phyloP scores from a whole-genome alignment of 192 early-diverging fungal genomes.

The Coemansia sp. region DNA sequence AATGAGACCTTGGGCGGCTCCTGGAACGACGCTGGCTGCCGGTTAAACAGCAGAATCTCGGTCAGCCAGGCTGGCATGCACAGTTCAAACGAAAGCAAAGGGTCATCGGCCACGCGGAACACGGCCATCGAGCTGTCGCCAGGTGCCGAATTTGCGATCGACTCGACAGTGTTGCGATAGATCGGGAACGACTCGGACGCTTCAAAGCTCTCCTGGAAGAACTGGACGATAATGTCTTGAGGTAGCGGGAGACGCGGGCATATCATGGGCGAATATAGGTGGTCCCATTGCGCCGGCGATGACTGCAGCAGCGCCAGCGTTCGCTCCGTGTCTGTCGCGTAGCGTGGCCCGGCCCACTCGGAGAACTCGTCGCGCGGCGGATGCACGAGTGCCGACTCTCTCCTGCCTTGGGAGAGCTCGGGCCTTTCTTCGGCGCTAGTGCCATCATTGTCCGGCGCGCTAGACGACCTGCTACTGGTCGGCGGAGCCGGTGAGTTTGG shows the following conservation, averaged over 20 bases:
- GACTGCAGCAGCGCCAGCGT: slow-evolving; percentile 29
- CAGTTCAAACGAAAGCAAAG: slow-evolving; percentile 56
- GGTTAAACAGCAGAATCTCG: slow-evolving; percentile 74
- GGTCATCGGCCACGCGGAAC: slow-evolving; percentile 24
- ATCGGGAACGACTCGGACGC: slow-evolving; percentile 37
- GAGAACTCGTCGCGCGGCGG: slow-evolving; percentile 15
- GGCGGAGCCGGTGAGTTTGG: neutral
- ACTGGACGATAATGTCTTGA: slow-evolving; percentile 17
- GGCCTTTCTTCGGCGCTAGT: too few relatives aligned
- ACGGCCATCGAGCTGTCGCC: slow-evolving; percentile 10
- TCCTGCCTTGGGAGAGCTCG: too few relatives aligned
- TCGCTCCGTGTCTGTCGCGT: slow-evolving; percentile 43
- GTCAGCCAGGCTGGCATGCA: slow-evolving; percentile 80
- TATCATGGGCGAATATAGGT: slow-evolving; percentile 42
- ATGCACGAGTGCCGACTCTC: neutral
- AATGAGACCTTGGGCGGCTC: slow-evolving; percentile 83
- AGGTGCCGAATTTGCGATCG: slow-evolving; percentile 3
- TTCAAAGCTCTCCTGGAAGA: slow-evolving; percentile 24
- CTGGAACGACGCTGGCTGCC: slow-evolving; percentile 55
- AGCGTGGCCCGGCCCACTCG: slow-evolving; percentile 42
- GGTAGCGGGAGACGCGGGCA: slow-evolving; percentile 45
- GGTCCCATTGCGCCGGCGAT: slow-evolving; percentile 31
- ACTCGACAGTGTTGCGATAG: slow-evolving; percentile 21
- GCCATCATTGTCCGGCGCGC: too few relatives aligned
- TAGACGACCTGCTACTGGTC: neutral